Conservation (phyloP, 257 asterid species). For the Osmanthus fragrans region DNA sequence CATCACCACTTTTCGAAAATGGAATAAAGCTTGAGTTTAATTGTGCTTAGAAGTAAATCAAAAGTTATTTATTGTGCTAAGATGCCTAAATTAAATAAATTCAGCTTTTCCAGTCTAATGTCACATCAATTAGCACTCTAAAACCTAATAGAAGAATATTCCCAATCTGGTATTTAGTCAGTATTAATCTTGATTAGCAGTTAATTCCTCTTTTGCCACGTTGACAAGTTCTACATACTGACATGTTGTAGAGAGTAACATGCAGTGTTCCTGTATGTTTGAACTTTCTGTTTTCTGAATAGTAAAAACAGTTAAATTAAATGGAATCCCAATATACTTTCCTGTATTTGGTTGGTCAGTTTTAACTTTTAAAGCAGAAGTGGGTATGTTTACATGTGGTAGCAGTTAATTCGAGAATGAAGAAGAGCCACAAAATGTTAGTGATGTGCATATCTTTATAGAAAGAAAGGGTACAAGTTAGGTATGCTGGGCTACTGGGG, state of each 20-base stretch:
- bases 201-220: background rate
- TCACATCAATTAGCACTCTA: too few species aligned
- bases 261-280: background rate
- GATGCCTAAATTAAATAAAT: too few species aligned
- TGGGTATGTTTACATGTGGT: background rate
- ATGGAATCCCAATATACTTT: background rate
- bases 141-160: background rate
- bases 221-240: background rate
- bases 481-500: background rate
- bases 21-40: too few species aligned
- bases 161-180: background rate
- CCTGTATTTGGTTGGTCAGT: background rate
- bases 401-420: background rate
- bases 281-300: background rate
- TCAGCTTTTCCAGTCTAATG: too few species aligned
- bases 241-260: background rate
- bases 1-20: too few species aligned
- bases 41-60: too few species aligned
- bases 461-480: background rate
- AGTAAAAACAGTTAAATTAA: background rate
- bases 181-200: background rate
- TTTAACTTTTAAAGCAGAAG: background rate
- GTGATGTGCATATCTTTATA: background rate
- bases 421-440: background rate
- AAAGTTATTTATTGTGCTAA: too few species aligned